phyloP scores from a whole-genome alignment of 148 eudicot species.

The Rhododendron henanense region DNA sequence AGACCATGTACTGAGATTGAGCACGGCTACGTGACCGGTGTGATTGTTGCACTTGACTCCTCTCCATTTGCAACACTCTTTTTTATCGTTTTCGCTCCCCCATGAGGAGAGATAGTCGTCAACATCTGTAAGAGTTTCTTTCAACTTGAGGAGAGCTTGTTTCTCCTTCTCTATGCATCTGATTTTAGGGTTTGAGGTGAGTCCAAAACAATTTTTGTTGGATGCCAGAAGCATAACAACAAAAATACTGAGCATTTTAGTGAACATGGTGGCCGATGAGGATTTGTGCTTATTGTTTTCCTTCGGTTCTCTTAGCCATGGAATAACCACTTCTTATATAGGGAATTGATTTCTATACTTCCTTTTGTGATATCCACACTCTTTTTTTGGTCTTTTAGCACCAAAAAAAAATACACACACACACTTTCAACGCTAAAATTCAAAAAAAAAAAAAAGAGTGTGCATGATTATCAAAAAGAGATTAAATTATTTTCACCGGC shows the following conservation, averaged over 20 bases:
- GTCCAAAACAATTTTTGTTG: neutral
- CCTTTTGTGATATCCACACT: too few relatives aligned
- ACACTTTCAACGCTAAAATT: too few relatives aligned
- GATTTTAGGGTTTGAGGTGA: neutral
- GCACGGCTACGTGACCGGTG: neutral
- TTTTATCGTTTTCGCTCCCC: neutral
- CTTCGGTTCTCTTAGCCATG: neutral
- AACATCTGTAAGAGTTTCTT: neutral
- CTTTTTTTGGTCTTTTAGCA: too few relatives aligned
- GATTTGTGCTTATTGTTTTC: neutral
- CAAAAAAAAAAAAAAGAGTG: too few relatives aligned
- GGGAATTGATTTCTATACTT: too few relatives aligned
- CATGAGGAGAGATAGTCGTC: neutral
- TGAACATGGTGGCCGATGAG: too few relatives aligned
- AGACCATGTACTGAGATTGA: neutral
- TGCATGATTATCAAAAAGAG: too few relatives aligned
- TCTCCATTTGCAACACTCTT: constrained; percentile 4
- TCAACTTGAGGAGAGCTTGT: too few relatives aligned
- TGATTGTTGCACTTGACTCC: neutral
- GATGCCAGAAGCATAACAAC: too few relatives aligned
- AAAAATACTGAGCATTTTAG: too few relatives aligned
- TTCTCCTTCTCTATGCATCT: neutral
- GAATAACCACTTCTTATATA: constrained; percentile 4
- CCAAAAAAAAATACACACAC: too few relatives aligned
- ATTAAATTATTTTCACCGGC: too few relatives aligned